Base-by-base conservation (phyloP, 495 filamentous ascomycete genomes). In the Mytilinidion resinicola region DNA sequence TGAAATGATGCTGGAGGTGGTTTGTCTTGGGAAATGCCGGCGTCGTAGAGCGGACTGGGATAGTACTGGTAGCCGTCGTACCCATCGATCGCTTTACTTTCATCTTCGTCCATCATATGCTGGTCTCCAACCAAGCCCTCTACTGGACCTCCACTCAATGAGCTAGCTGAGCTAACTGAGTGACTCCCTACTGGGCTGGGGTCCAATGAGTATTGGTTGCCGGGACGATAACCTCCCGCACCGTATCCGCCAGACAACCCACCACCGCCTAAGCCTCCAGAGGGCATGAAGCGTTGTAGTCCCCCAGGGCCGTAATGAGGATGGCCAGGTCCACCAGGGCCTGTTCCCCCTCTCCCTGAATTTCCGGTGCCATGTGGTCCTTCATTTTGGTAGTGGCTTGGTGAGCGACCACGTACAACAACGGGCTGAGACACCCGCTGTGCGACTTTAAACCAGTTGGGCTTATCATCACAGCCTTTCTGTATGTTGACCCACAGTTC, bases 381-480 rank as follows among this genome's bases (percentile, higher is more conserved):
- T 63, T 90, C 88, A 39, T 87, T 85, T 67, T 91, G 88, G 74
- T 97, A 97, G 70, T 97, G 92, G 4, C 91, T 91, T 4, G 92
- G 92, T 4, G 88, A 93, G 34, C 92, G 84, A 35, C 92, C 92
- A 34, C 92, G 90, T 2, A 97, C 92, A 41, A 96, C 95, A 82
- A 97, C 90, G 64, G 84, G 86, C 37, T 85, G 84, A 0, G 90
- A 95, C 57, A 89, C 84, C 34, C 82, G 80, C 39, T 82, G 80
- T 5, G 91, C 92, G 35, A 97, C 78, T 67, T 89, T 91, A 63
- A 93, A 73, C 78, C 81, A 95, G 39, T 73, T 69, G 34, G 72
- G 66, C 42, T 78, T 65, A 44, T 46, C 58, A 49, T 73, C 77
- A 0, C 73, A 73, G 41, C 72, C 61, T 46, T 56, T 72, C 58